These are phyloP conservation scores for Drosera spatulata DNA, from an alignment of 179 eudicot genomes.

Conservation along the genomic window DNA sequence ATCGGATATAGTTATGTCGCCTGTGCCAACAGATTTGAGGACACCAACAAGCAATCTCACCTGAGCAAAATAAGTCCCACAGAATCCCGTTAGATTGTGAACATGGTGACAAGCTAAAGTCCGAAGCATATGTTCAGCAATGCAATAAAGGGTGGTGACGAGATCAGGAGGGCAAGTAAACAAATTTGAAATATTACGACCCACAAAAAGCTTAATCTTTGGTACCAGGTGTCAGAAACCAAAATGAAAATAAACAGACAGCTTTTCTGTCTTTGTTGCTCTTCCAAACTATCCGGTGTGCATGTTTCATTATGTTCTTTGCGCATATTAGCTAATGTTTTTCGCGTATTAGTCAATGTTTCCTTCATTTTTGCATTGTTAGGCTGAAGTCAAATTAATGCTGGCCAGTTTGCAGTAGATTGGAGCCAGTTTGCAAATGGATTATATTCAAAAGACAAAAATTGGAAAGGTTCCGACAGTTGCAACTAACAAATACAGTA, in stretches of 20 bases:
- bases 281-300: too few species aligned
- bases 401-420: background rate
- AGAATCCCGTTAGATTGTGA: background rate
- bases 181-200: too few species aligned
- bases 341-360: too few species aligned
- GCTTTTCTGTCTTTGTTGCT: too few species aligned
- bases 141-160: background rate
- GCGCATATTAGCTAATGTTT: too few species aligned
- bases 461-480: background rate
- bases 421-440: background rate
- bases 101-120: background rate
- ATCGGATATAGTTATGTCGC: constrained; percentile 56
- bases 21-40: constrained; percentile 82
- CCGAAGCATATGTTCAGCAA: background rate
- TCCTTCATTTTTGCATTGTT: too few species aligned
- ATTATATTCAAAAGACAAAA: background rate
- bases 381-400: background rate
- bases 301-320: too few species aligned
- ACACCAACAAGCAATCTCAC: constrained; percentile 88
- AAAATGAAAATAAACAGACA: too few species aligned
- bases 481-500: constrained; percentile 1
- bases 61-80: constrained; percentile 22
- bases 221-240: too few species aligned
- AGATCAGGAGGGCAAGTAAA: background rate
- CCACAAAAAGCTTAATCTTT: too few species aligned